Conservation (phyloP, 371 early-diverging fungal species). For the Mucor irregularis region DNA sequence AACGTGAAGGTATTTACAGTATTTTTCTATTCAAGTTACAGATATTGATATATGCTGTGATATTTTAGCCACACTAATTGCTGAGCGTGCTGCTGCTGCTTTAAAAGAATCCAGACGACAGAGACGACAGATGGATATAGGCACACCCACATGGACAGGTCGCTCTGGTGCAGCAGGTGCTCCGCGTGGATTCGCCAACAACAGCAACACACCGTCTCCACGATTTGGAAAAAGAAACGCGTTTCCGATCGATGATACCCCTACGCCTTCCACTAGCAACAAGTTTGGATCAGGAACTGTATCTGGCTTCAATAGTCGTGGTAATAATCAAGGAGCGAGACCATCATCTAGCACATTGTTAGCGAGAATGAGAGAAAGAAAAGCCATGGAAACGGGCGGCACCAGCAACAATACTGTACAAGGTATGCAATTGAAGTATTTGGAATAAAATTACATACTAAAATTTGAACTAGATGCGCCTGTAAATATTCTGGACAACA, state of each 20-base stretch:
- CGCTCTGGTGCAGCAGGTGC: slow-evolving; percentile 66
- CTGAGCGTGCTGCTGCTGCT: slow-evolving; percentile 57
- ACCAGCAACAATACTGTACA: neutral
- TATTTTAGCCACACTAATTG: slow-evolving; percentile 48
- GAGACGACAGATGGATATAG: slow-evolving; percentile 34
- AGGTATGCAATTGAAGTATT: too few species aligned
- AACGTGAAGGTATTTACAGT: slow-evolving; percentile 68
- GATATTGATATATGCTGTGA: neutral
- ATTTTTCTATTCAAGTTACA: neutral
- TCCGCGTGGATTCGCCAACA: slow-evolving; percentile 21
- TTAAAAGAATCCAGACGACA: slow-evolving; percentile 54
- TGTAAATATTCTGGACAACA: slow-evolving; percentile 22
- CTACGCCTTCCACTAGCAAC: slow-evolving; percentile 16
- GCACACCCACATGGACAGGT: slow-evolving; percentile 73
- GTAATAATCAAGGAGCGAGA: neutral
- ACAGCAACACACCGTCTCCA: slow-evolving; percentile 37
- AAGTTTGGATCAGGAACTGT: slow-evolving; percentile 41
- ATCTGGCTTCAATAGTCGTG: slow-evolving; percentile 39
- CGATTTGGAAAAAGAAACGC: slow-evolving; percentile 39
- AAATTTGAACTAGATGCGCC: neutral
- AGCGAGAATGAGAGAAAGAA: slow-evolving; percentile 53
- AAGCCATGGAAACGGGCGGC: slow-evolving; percentile 29
- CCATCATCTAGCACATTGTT: slow-evolving; percentile 37
- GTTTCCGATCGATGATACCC: slow-evolving; percentile 21
- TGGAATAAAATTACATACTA: neutral